Evolutionary conservation across 805 yeast genomes (phyloP).

Genomic region (Saturnispora dispora): DNA sequence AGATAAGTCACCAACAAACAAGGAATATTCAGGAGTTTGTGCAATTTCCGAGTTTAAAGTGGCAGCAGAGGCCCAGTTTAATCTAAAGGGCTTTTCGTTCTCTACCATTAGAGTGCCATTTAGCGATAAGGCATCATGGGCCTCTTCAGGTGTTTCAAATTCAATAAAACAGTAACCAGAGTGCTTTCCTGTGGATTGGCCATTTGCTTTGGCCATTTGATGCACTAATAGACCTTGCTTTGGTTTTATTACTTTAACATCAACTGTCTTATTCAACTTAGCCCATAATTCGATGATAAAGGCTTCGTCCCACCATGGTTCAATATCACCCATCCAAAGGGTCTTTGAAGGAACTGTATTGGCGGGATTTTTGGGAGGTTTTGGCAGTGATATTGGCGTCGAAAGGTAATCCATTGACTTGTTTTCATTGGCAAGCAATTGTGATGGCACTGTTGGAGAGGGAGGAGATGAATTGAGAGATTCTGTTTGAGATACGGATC

Average conservation of each 20-base stretch:
- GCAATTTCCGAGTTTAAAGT: conserved; percentile 63
- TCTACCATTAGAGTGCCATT: conserved; percentile 63
- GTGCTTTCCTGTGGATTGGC: conserved; percentile 23
- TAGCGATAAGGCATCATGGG: conserved; percentile 55
- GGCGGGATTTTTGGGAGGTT: conserved; percentile 45
- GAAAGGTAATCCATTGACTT: conserved; percentile 13
- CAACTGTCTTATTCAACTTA: conserved; percentile 43
- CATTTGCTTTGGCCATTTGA: conserved; percentile 24
- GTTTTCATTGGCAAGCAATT: neutral
- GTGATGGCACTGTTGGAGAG: neutral
- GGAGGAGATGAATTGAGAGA: neutral
- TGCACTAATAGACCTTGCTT: conserved; percentile 29
- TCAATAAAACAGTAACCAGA: conserved; percentile 74
- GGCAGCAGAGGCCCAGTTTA: conserved; percentile 82
- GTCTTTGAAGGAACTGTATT: conserved; percentile 54
- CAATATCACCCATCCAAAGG: conserved; percentile 84
- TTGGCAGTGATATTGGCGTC: conserved; percentile 33
- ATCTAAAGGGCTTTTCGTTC: conserved; percentile 52
- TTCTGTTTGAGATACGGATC: neutral
- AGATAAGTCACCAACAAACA: conserved; percentile 76
- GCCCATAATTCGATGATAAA: conserved; percentile 54
- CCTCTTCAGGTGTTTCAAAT: conserved; percentile 58
- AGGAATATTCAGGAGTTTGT: conserved; percentile 65
- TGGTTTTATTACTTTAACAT: conserved; percentile 56
- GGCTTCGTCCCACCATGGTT: conserved; percentile 67